Evolutionary conservation across 106 monocot species (phyloP).

Genomic region (Xerophyta viscosa): DNA sequence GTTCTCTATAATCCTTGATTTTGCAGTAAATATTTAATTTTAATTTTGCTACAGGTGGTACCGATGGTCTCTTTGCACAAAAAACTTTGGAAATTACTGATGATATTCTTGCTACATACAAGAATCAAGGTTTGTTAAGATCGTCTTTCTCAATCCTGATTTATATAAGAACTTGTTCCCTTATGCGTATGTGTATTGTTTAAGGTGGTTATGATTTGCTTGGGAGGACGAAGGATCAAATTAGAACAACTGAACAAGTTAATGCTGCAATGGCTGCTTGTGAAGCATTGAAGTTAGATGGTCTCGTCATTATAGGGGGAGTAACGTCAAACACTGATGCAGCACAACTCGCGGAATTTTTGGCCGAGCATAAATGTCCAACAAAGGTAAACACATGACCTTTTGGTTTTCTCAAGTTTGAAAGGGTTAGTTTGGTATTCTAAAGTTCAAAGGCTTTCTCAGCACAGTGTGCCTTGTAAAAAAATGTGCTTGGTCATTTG

Average conservation of each 20-base stretch:
- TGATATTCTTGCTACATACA: constrained; percentile 67
- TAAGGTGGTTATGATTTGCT: constrained; percentile 89
- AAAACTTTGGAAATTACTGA: constrained; percentile 84
- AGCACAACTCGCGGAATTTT: constrained; percentile 82
- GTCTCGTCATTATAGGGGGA: constrained; percentile 85
- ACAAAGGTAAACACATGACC: constrained; percentile 43
- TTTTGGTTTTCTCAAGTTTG: background rate
- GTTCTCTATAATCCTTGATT: background rate
- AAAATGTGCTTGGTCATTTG: too few species aligned
- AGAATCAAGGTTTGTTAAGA: constrained; percentile 66
- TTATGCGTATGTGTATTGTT: background rate
- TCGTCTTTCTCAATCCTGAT: background rate
- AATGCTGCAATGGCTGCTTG: constrained; percentile 76
- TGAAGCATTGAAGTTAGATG: constrained; percentile 70
- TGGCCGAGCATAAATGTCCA: constrained; percentile 56
- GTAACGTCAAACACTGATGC: constrained; percentile 91
- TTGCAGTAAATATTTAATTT: background rate
- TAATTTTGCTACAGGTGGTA: constrained; percentile 62
- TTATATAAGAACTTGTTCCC: background rate
- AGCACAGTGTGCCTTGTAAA: too few species aligned
- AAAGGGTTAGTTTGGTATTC: too few species aligned
- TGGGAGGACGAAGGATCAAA: constrained; percentile 83
- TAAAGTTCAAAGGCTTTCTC: too few species aligned
- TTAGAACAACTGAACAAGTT: constrained; percentile 79
- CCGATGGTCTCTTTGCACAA: constrained; percentile 82